Evolutionary conservation across 352 stramenopile species (phyloP), one percentile per base, ranked within the genome.

Genomic region (Pythium dissimile): DNA sequence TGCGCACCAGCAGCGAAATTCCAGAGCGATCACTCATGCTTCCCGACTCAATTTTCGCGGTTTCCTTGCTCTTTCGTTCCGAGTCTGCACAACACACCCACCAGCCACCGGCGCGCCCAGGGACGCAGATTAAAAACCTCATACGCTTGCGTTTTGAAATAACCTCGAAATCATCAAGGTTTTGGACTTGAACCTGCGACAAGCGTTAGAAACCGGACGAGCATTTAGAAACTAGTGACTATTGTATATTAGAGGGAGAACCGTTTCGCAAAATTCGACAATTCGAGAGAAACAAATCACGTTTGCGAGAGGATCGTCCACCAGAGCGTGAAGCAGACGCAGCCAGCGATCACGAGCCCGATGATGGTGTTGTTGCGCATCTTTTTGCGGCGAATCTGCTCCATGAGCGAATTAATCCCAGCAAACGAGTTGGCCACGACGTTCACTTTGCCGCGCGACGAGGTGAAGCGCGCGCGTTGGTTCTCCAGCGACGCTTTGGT

Each of bases 281-380:
- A 27, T 50, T n/a, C n/a, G 16, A n/a, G n/a, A n/a, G n/a, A n/a
- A n/a, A 54, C 20, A 23, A 37, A 42, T 80, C 71, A 92, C 27
- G 80, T 74, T 58, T 79, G 78, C 28, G 77, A 90, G 41, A 95
- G 67, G 51, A 95, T 75, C 32, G 80, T 79, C 86, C 86, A 99
- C 93, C 94, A 99, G 12, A 99, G 78, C 31, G 92, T 98, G 59
- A 99, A 99, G 62, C 96, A 95, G 58, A 98, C 80, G 73, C 95
- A 99, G 39, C 62, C 84, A 6, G 97, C 94, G 67, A 99, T 97
- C 42, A 98, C 93, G 41, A 97, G 84, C 52, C 91, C 93, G 21
- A 99, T 65, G 82, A 99, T 97, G 37, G 86, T 96, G 73, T 98
- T 98, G 82, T 99, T 98, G 64, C 89, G 86, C 64, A 97, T 91